Evolutionary conservation across 345 rosid species (phyloP).

Genomic region (Alliaria petiolata): DNA sequence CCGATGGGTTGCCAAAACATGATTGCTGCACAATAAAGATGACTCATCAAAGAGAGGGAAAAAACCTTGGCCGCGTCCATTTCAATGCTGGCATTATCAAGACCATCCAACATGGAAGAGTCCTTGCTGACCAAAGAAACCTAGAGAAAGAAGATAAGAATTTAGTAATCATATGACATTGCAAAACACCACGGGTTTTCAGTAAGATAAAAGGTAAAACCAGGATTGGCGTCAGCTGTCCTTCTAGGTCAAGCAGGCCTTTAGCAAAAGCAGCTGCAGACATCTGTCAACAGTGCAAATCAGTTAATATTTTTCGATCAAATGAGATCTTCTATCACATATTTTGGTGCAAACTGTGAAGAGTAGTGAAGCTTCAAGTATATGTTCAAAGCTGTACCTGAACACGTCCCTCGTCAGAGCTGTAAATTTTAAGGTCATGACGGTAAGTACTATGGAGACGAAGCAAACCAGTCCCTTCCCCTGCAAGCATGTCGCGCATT

Average conservation of each 20-base stretch:
- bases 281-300: constrained; percentile 59
- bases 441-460: constrained; percentile 99
- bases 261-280: constrained; percentile 99
- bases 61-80: constrained; percentile 98
- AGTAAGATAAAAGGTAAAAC: constrained; percentile 38
- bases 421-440: constrained; percentile 97
- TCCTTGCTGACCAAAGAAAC: constrained; percentile 99
- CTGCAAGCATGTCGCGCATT: constrained; percentile 41
- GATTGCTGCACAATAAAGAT: not conserved
- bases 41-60: constrained; percentile 16
- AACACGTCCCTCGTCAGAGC: constrained; percentile 99
- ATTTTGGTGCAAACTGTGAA: not conserved
- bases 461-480: constrained; percentile 97
- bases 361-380: not conserved
- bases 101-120: constrained; percentile 99
- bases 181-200: constrained; percentile 7
- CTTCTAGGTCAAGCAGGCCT: constrained; percentile 99
- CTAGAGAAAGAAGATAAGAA: constrained; percentile 39
- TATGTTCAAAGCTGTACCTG: constrained; percentile 53
- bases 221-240: constrained; percentile 97
- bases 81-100: constrained; percentile 91
- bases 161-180: not conserved
- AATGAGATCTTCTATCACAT: not conserved
- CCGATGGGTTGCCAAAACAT: not conserved
- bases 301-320: not conserved